Evolutionary conservation across 2,329 filamentous ascomycete species (phyloP).

Genomic region (Fusarium sp.): DNA sequence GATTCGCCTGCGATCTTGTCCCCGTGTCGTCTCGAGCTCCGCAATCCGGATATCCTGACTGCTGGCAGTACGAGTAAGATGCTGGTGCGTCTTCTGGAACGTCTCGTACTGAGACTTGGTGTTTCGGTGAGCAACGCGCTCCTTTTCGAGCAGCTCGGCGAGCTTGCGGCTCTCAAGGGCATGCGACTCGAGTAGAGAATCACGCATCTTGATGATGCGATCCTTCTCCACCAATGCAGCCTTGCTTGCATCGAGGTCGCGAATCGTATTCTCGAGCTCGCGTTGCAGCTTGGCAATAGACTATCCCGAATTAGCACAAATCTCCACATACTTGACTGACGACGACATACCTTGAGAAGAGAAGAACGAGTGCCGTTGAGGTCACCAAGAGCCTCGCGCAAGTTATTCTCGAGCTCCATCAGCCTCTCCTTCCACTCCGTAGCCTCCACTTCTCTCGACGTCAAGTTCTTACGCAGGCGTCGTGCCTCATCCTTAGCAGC

Average conservation of each 20-base stretch:
- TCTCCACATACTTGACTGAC: background rate
- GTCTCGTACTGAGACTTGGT: slow-evolving; percentile 91
- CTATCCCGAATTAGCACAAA: slow-evolving; percentile 51
- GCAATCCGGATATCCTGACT: slow-evolving; percentile 86
- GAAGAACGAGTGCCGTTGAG: slow-evolving; percentile 86
- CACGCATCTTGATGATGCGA: slow-evolving; percentile 87
- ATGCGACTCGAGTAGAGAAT: slow-evolving; percentile 87
- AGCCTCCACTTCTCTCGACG: slow-evolving; percentile 86
- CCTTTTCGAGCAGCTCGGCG: slow-evolving; percentile 89
- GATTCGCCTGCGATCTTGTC: slow-evolving; percentile 81
- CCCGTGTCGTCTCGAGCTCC: slow-evolving; percentile 85
- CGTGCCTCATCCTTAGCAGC: slow-evolving; percentile 87
- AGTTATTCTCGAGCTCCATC: slow-evolving; percentile 87
- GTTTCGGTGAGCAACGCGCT: slow-evolving; percentile 84
- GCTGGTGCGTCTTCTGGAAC: slow-evolving; percentile 86
- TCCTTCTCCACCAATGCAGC: slow-evolving; percentile 89
- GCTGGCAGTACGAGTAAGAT: slow-evolving; percentile 85
- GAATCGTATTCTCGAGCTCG: slow-evolving; percentile 84
- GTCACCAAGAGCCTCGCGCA: slow-evolving; percentile 88
- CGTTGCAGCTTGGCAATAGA: slow-evolving; percentile 88
- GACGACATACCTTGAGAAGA: slow-evolving; percentile 74
- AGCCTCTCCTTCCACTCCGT: slow-evolving; percentile 91
- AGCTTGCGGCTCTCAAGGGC: slow-evolving; percentile 87
- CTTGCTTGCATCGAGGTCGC: slow-evolving; percentile 83
- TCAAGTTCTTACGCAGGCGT: slow-evolving; percentile 83